Conservation (phyloP, 1,139 yeast species). For the Cylindricascospora bacillispora region DNA sequence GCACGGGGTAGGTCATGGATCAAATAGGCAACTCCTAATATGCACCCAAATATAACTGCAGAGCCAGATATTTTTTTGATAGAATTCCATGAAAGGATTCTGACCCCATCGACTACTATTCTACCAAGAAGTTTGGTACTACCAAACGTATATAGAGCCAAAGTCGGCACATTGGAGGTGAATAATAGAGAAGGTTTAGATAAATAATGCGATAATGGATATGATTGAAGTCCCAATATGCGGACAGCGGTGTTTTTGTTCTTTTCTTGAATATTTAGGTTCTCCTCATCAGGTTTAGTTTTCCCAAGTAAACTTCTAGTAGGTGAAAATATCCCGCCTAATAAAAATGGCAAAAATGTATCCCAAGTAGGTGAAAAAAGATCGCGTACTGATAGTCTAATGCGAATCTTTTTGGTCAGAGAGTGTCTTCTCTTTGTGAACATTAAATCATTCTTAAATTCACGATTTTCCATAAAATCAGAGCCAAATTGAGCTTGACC, state of each 20-base stretch:
- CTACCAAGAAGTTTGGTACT: slow-evolving; percentile 26
- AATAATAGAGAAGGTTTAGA: slow-evolving; percentile 23
- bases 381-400: slow-evolving; percentile 51
- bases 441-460: slow-evolving; percentile 72
- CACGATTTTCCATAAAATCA: slow-evolving; percentile 48
- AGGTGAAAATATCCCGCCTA: slow-evolving; percentile 1
- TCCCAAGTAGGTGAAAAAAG: slow-evolving; percentile 66
- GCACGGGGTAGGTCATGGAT: slow-evolving; percentile 80
- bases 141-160: slow-evolving; percentile 25
- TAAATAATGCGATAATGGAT: slow-evolving; percentile 20
- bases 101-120: slow-evolving; percentile 24
- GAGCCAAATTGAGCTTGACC: slow-evolving; percentile 51
- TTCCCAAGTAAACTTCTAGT: background rate
- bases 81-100: slow-evolving; percentile 25
- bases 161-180: slow-evolving; percentile 25
- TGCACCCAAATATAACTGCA: slow-evolving; percentile 37
- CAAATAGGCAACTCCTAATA: slow-evolving; percentile 52
- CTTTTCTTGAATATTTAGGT: background rate
- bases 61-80: slow-evolving; percentile 26
- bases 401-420: slow-evolving; percentile 44
- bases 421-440: slow-evolving; percentile 63
- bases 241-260: slow-evolving; percentile 4
- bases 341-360: slow-evolving; percentile 30
- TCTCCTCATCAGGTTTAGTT: background rate
- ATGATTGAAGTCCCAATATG: slow-evolving; percentile 13